phyloP scores from a whole-genome alignment of 129 eudicot species.

The Dittrichia graveolens region DNA sequence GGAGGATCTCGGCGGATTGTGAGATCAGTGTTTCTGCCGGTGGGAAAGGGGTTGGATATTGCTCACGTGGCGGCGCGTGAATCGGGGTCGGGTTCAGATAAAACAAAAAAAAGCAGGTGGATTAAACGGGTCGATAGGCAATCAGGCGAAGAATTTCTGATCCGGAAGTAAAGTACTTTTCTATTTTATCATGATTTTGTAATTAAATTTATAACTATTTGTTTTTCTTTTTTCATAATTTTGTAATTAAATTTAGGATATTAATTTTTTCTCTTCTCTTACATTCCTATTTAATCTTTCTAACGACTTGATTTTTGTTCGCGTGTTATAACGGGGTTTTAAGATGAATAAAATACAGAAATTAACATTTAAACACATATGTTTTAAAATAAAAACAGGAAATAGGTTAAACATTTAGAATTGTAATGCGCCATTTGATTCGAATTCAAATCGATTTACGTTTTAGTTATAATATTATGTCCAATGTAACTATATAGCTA shows the following conservation, averaged over 20 bases:
- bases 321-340: too few relatives aligned
- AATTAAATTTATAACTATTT: neutral
- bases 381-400: too few relatives aligned
- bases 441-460: too few relatives aligned
- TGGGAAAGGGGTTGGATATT: constrained; percentile 69
- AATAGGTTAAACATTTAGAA: too few relatives aligned
- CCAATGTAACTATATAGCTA: too few relatives aligned
- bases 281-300: neutral
- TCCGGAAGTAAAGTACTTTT: constrained; percentile 32
- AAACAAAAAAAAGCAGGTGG: constrained; percentile 40
- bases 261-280: neutral
- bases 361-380: too few relatives aligned
- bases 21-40: constrained; percentile 68
- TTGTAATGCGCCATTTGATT: too few relatives aligned
- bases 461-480: too few relatives aligned
- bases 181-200: neutral
- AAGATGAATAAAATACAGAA: too few relatives aligned
- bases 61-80: constrained; percentile 63
- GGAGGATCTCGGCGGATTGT: constrained; percentile 57
- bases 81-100: constrained; percentile 26
- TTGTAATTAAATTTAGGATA: constrained; percentile 8
- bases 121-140: constrained; percentile 49
- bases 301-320: too few relatives aligned
- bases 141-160: constrained; percentile 60
- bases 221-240: neutral